Conservation (phyloP, 345 rosid species). For the Bretschneidera sinensis region DNA sequence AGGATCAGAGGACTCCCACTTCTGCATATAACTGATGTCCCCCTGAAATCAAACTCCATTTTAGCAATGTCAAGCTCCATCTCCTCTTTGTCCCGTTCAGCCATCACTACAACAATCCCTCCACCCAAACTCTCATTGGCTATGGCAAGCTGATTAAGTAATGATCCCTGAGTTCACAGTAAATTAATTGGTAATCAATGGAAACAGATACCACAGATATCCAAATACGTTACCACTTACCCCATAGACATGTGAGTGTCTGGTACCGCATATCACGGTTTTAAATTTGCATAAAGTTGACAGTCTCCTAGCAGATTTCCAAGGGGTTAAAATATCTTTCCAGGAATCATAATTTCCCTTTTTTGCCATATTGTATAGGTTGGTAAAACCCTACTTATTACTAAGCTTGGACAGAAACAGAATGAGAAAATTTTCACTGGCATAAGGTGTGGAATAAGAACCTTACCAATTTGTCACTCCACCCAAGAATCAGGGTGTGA, state of each 20-base stretch:
- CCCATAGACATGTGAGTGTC: not conserved
- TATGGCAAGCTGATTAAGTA: constrained; percentile 60
- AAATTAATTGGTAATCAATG: not conserved
- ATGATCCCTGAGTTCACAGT: constrained; percentile 42
- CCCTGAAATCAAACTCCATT: constrained; percentile 74
- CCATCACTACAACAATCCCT: constrained; percentile 73
- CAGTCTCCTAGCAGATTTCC: not conserved
- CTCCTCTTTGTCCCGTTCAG: constrained; percentile 75
- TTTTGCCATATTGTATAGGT: not conserved
- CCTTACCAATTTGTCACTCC: constrained; percentile 81
- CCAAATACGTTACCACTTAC: not conserved
- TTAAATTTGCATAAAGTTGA: not conserved
- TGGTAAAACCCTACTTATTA: not conserved
- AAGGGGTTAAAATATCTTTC: not conserved
- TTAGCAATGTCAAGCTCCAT: constrained; percentile 78
- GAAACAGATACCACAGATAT: not conserved
- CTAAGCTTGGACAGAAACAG: not conserved
- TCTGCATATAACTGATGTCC: constrained; percentile 69
- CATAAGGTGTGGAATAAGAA: constrained; percentile 15
- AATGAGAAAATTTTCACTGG: not conserved
- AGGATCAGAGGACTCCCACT: constrained; percentile 69
- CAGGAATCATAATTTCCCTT: not conserved
- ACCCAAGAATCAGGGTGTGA: constrained; percentile 71
- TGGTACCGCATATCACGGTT: not conserved
- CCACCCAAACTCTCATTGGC: constrained; percentile 80